phyloP scores from a whole-genome alignment of 805 yeast genomes.

The Yarrowia deformans region DNA sequence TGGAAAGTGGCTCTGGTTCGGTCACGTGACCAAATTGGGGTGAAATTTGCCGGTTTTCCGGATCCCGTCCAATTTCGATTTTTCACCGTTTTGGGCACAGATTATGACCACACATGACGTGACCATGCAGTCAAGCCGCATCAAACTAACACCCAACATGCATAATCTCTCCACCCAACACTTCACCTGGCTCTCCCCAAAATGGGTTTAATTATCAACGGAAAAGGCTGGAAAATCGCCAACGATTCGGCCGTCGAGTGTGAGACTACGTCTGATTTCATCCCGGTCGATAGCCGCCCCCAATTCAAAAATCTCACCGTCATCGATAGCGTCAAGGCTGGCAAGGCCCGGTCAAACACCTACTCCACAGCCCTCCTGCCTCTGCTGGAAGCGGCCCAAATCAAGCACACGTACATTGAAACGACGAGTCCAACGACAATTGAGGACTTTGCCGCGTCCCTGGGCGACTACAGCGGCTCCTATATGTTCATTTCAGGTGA shows the following conservation, averaged over 20 bases:
- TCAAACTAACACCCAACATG: not conserved
- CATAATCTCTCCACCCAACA: not conserved
- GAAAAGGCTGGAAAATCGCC: slow-evolving; percentile 29
- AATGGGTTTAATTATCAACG: slow-evolving; percentile 13
- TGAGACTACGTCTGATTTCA: not conserved
- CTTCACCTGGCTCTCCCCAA: no score
- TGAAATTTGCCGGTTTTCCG: no score
- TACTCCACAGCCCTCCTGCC: slow-evolving; percentile 50
- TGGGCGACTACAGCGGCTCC: slow-evolving; percentile 47
- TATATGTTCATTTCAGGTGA: slow-evolving; percentile 78
- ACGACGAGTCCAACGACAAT: slow-evolving; percentile 49
- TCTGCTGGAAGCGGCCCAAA: slow-evolving; percentile 48
- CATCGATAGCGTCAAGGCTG: slow-evolving; percentile 50
- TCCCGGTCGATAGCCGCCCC: not conserved
- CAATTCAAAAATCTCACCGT: slow-evolving; percentile 48
- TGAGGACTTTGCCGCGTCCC: slow-evolving; percentile 46
- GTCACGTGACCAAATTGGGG: not conserved
- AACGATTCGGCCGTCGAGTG: slow-evolving; percentile 18
- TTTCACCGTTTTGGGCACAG: not conserved
- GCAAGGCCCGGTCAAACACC: slow-evolving; percentile 45
- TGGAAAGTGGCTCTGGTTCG: no score
- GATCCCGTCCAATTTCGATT: no score
- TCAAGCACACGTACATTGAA: slow-evolving; percentile 51
- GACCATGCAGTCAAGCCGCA: slow-evolving; percentile 2
- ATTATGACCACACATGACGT: slow-evolving; percentile 6